Base-by-base conservation (phyloP, 2,329 filamentous ascomycete genomes). In the Penicillium sp. region DNA sequence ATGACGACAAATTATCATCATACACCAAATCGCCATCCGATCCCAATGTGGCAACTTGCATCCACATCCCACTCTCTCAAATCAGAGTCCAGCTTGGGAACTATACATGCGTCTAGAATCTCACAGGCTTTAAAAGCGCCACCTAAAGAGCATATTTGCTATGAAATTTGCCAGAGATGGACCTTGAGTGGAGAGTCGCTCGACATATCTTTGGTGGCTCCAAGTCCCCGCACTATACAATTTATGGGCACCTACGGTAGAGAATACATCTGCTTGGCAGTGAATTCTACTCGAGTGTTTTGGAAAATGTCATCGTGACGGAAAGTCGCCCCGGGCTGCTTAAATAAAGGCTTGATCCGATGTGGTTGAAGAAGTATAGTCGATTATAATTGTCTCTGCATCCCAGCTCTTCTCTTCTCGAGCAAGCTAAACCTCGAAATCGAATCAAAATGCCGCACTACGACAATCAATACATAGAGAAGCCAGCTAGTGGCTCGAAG, bases 401-500 rank as follows among this genome's bases (percentile, higher is more conserved):
- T n/a, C n/a, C n/a, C n/a, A n/a, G n/a, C n/a, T n/a, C n/a, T n/a
- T n/a, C n/a, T n/a, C n/a, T n/a, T n/a, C n/a, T n/a, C n/a, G n/a
- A n/a, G n/a, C n/a, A n/a, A n/a, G n/a, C n/a, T n/a, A n/a, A n/a
- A n/a, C n/a, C n/a, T n/a, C n/a, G n/a, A n/a, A n/a, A n/a, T n/a
- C n/a, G 34, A 46, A 42, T 42, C 57, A 59, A 44, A 16, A 63
- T 63, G 61, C 43, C 61, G 42, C 59, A 56, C 37, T 14, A 24
- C 13, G 46, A 40, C 23, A 33, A 42, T 9, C 61, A 63, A 28
- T 55, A 52, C 45, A 54, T 56, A 3, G 60, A 65, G 44, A 60
- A 48, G 26, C 56, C 60, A 16, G 64, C 63, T 33, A 61, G 58
- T 44, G 64, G 63, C 14, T 54, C 60, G n/a, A 60, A 68, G 43